Conservation (phyloP, 2,329 filamentous ascomycete species). For the Juglanconis juglandina region DNA sequence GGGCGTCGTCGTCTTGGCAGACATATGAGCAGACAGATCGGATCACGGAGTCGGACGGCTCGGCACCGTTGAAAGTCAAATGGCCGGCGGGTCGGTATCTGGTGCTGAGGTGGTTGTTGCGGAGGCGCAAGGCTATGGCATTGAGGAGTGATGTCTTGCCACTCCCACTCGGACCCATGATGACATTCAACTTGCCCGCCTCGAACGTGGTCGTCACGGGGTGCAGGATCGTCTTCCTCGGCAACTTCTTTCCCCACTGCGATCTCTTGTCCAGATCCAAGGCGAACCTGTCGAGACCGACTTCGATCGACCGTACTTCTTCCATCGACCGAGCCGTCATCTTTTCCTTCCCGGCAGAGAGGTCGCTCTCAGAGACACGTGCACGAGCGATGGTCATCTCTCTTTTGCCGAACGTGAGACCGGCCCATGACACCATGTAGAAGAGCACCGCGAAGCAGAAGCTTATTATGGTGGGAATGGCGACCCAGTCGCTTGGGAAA, state of each 20-base stretch:
- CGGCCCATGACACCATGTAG: slow-evolving; percentile 55
- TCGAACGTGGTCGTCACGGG: slow-evolving; percentile 65
- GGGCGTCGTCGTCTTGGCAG: slow-evolving; percentile 72
- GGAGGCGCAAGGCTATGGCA: slow-evolving; percentile 65
- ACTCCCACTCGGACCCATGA: slow-evolving; percentile 76
- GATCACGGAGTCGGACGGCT: slow-evolving; percentile 65
- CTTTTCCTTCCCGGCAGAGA: slow-evolving; percentile 69
- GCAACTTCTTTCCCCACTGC: slow-evolving; percentile 46
- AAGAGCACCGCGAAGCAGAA: slow-evolving; percentile 63
- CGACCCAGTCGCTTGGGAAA: slow-evolving; percentile 65
- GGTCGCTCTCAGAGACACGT: slow-evolving; percentile 55
- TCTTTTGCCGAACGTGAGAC: slow-evolving; percentile 61
- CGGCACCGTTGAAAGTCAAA: slow-evolving; percentile 67
- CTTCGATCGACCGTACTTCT: slow-evolving; percentile 58
- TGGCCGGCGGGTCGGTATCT: slow-evolving; percentile 59
- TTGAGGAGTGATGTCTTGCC: slow-evolving; percentile 75
- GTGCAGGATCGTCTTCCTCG: slow-evolving; percentile 59
- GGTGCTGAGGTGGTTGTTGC: slow-evolving; percentile 58
- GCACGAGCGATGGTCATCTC: slow-evolving; percentile 69
- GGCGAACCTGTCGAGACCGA: slow-evolving; percentile 62
- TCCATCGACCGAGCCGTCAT: slow-evolving; percentile 52
- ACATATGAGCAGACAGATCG: slow-evolving; percentile 73
- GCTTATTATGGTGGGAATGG: slow-evolving; percentile 61
- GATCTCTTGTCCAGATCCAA: slow-evolving; percentile 62
- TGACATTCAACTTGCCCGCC: slow-evolving; percentile 67